Percentiles rank a stretch among this genome's conserved stretches.
Evolutionary conservation across 208 protist genomes (phyloP).

Genomic region (Trypanosomatidae sp.): DNA sequence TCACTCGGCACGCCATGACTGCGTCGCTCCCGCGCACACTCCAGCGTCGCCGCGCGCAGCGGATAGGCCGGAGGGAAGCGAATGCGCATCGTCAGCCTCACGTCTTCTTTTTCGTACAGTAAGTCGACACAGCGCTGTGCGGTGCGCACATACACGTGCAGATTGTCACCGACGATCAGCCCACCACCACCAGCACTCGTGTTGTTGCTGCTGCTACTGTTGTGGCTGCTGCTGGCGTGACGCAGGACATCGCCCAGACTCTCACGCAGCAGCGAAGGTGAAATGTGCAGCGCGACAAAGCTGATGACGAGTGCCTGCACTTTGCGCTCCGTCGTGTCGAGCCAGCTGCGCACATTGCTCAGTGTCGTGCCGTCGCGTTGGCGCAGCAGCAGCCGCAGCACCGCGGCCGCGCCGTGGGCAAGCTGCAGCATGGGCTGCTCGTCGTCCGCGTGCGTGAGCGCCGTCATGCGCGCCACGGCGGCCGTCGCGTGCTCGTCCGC

Average conservation of each 20-base stretch:
- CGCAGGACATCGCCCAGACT: slow-evolving; percentile 51
- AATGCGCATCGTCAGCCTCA: slow-evolving; percentile 49
- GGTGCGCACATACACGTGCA: slow-evolving; percentile 47
- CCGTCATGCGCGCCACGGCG: slow-evolving; percentile 22
- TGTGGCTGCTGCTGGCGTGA: slow-evolving; percentile 16
- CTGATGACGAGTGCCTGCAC: slow-evolving; percentile 38
- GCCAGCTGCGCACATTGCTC: slow-evolving; percentile 46
- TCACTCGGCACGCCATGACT: slow-evolving; percentile 61
- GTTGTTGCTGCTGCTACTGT: not conserved
- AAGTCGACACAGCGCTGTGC: slow-evolving; percentile 37
- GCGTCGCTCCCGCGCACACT: slow-evolving; percentile 6
- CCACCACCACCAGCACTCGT: not conserved
- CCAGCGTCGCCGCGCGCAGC: slow-evolving; percentile 36
- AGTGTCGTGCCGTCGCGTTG: slow-evolving; percentile 35
- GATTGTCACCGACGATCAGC: slow-evolving; percentile 55
- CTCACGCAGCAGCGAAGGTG: slow-evolving; percentile 55
- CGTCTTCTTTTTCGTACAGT: slow-evolving; percentile 79
- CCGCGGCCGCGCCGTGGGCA: slow-evolving; percentile 56
- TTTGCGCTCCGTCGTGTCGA: slow-evolving; percentile 72
- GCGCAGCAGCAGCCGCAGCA: slow-evolving; percentile 58
- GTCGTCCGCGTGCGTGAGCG: slow-evolving; percentile 37
- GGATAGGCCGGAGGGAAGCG: slow-evolving; percentile 59
- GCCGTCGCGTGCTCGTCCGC: slow-evolving; percentile 8
- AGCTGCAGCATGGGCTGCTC: slow-evolving; percentile 46
- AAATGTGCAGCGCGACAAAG: slow-evolving; percentile 61